A percentile compares a stretch with the other conserved stretches of the same genome.
phyloP scores from a whole-genome alignment of 2,329 filamentous ascomycete species.

The Drechslerella dactyloides region DNA sequence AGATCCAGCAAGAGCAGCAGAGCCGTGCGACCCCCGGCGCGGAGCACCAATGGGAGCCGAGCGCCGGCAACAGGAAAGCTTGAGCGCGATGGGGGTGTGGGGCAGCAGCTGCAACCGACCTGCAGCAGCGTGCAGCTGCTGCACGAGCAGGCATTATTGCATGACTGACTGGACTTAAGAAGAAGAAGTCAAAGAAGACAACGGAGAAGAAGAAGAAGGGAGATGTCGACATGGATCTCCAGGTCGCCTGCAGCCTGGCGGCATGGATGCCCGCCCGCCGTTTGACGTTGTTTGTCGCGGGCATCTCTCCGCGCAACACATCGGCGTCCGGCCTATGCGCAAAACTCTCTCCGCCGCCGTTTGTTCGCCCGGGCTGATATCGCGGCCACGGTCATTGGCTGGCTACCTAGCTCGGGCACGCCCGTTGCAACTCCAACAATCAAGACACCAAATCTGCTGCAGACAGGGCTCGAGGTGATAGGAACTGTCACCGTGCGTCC shows the following conservation, averaged over 20 bases:
- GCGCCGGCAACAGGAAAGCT: constrained; percentile 10
- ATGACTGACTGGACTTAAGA: neutral
- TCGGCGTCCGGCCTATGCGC: constrained; percentile 47
- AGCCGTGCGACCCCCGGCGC: constrained; percentile 27
- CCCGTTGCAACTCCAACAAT: constrained; percentile 8
- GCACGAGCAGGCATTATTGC: too few relatives aligned
- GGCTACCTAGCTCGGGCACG: constrained; percentile 2
- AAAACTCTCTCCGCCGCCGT: constrained; percentile 19
- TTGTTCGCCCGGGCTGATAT: constrained; percentile 14
- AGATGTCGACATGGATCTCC: too few relatives aligned
- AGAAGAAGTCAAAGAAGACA: neutral
- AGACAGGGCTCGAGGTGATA: constrained; percentile 15
- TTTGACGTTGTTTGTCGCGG: neutral
- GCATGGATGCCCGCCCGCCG: neutral
- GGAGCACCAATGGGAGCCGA: constrained; percentile 42
- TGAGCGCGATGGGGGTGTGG: constrained; percentile 19
- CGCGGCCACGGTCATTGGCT: constrained; percentile 42
- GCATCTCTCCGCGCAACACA: constrained; percentile 21
- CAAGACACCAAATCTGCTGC: too few relatives aligned
- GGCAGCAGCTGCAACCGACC: constrained; percentile 36
- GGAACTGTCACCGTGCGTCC: constrained; percentile 25
- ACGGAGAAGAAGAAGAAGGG: constrained; percentile 13
- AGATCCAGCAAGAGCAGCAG: constrained; percentile 22
- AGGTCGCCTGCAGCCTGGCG: constrained; percentile 39
- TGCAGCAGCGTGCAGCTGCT: neutral